phyloP scores from a whole-genome alignment of 345 rosid genomes.

The Aethionema arabicum region DNA sequence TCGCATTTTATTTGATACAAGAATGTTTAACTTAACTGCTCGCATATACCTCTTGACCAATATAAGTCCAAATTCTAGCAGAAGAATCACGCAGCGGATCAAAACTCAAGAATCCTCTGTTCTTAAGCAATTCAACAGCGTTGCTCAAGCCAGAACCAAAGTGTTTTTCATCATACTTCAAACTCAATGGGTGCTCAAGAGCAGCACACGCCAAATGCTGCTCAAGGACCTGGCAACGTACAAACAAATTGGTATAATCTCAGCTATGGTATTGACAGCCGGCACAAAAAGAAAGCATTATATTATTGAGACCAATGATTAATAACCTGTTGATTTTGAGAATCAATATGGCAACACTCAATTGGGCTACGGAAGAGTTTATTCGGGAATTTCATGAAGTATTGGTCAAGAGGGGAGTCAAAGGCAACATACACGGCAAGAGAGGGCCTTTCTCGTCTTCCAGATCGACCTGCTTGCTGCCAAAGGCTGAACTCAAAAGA shows the following conservation, averaged over 20 bases:
- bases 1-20: not conserved
- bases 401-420: conserved; percentile 84
- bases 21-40: conserved; percentile 7
- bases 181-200: conserved; percentile 72
- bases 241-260: conserved; percentile 20
- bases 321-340: conserved; percentile 77
- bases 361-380: conserved; percentile 79
- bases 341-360: conserved; percentile 84
- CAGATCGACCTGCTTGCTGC: conserved; percentile 99
- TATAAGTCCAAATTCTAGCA: conserved; percentile 72
- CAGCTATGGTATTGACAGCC: conserved; percentile 16
- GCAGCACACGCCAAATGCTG: conserved; percentile 93
- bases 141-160: conserved; percentile 63
- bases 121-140: conserved; percentile 55
- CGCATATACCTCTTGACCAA: conserved; percentile 71
- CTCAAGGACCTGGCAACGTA: conserved; percentile 63
- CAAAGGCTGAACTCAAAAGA: conserved; percentile 58
- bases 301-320: conserved; percentile 13
- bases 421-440: conserved; percentile 90
- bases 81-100: conserved; percentile 56
- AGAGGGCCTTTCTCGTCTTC: conserved; percentile 83
- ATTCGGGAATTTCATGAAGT: conserved; percentile 80
- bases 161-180: conserved; percentile 66
- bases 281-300: conserved; percentile 17
- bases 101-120: conserved; percentile 54